Conservation (phyloP, 768 basidiomycete species). For the Collybia mongolica region DNA sequence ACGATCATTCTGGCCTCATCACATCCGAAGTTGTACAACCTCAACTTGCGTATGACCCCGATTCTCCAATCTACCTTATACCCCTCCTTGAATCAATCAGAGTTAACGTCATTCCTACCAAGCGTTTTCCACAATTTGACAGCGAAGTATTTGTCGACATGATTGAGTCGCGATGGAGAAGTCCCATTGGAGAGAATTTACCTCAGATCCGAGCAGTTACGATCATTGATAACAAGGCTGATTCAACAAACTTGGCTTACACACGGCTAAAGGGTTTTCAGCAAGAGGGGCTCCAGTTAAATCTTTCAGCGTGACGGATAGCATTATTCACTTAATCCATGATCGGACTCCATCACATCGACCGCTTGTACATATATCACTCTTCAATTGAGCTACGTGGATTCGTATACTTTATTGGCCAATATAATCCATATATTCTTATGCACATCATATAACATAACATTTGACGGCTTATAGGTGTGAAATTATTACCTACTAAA, state of each 20-base stretch:
- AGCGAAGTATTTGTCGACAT: neutral
- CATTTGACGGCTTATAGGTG: neutral
- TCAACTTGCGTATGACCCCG: neutral
- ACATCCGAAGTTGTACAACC: neutral
- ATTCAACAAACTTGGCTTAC: no score
- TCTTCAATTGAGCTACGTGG: neutral
- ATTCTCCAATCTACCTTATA: no score
- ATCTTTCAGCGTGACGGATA: neutral
- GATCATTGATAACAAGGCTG: neutral
- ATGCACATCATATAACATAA: neutral
- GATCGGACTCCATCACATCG: neutral
- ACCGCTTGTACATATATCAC: neutral
- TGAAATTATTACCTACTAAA: neutral
- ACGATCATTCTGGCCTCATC: neutral
- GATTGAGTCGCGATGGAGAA: neutral
- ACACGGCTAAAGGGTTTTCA: neutral
- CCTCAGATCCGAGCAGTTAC: neutral
- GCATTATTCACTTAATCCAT: neutral
- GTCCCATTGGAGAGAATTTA: neutral
- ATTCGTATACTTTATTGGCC: neutral
- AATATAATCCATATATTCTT: neutral
- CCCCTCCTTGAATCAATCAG: no score
- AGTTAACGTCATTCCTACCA: no score
- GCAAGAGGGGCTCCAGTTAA: neutral
- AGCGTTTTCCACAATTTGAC: neutral